A percentile compares a stretch with the other conserved stretches of the same genome.
phyloP scores from a whole-genome alignment of 2,329 filamentous ascomycete genomes.

The Calonectria pteridis region DNA sequence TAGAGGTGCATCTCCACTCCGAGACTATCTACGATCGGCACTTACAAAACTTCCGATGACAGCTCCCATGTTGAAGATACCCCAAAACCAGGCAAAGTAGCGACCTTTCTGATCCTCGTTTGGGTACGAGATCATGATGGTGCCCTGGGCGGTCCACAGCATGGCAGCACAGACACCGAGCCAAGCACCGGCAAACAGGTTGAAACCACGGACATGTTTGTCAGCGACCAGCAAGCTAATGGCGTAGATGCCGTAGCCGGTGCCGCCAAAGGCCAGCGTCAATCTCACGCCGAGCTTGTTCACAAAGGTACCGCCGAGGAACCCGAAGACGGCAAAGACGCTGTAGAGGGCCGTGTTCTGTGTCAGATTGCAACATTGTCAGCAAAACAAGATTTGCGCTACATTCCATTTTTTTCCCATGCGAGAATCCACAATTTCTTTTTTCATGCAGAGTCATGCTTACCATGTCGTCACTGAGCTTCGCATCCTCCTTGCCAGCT shows the following conservation, averaged over 20 bases:
- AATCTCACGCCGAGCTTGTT: conserved; percentile 53
- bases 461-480: conserved; percentile 54
- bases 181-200: conserved; percentile 79
- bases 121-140: conserved; percentile 92
- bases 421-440: background rate
- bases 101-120: conserved; percentile 84
- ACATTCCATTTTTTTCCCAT: background rate
- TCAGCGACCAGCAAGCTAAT: conserved; percentile 78
- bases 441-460: conserved; percentile 13
- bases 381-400: background rate
- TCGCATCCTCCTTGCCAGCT: conserved; percentile 63
- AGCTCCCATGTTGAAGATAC: conserved; percentile 93
- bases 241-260: conserved; percentile 70
- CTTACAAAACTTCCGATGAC: conserved; percentile 81
- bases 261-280: conserved; percentile 51
- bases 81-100: conserved; percentile 93
- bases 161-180: conserved; percentile 84
- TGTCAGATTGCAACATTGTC: background rate
- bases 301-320: conserved; percentile 80
- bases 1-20: background rate
- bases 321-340: conserved; percentile 74
- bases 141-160: conserved; percentile 85
- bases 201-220: conserved; percentile 55
- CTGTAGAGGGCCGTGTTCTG: conserved; percentile 76
- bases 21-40: background rate